These are phyloP conservation scores for Dactylonectria macrodidyma DNA, from an alignment of 2,329 filamentous ascomycete genomes.

Conservation along the genomic window DNA sequence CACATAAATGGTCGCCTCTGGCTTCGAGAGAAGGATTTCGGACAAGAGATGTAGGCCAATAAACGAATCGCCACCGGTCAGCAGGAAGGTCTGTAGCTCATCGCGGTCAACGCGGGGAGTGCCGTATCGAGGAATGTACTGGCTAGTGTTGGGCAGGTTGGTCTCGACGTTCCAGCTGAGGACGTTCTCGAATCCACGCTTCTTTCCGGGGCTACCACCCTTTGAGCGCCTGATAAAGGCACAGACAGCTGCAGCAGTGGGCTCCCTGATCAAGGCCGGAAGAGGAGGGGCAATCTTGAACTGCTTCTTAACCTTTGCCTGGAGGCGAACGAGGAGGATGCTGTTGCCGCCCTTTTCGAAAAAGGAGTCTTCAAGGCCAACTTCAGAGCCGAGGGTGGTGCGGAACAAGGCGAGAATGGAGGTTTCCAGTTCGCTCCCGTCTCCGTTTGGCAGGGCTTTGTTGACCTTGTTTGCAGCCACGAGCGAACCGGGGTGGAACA, in stretches of 20 bases:
- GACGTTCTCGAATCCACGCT: constrained; percentile 38
- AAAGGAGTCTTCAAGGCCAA: constrained; percentile 40
- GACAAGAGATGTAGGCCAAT: constrained; percentile 41
- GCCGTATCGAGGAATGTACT: constrained; percentile 42
- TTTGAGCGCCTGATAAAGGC: constrained; percentile 38
- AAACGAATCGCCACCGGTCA: constrained; percentile 42
- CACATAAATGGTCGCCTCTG: constrained; percentile 30
- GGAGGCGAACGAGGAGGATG: constrained; percentile 45
- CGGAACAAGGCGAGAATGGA: constrained; percentile 41
- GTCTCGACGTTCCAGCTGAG: constrained; percentile 45
- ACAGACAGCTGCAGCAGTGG: constrained; percentile 43
- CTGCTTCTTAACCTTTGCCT: constrained; percentile 44
- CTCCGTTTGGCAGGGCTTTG: constrained; percentile 15
- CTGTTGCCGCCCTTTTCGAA: constrained; percentile 47
- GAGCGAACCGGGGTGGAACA: constrained; percentile 31
- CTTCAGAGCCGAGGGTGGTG: constrained; percentile 33
- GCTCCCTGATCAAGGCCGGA: constrained; percentile 43
- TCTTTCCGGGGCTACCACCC: constrained; percentile 34
- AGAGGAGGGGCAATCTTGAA: constrained; percentile 46
- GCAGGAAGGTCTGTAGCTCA: constrained; percentile 33
- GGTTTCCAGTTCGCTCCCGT: constrained; percentile 34
- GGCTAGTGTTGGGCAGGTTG: constrained; percentile 44
- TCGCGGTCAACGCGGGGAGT: constrained; percentile 35
- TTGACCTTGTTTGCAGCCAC: constrained; percentile 11
- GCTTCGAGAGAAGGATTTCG: constrained; percentile 38